Evolutionary conservation across 148 eudicot genomes (phyloP).

Genomic region (Chenopodium formosanum): DNA sequence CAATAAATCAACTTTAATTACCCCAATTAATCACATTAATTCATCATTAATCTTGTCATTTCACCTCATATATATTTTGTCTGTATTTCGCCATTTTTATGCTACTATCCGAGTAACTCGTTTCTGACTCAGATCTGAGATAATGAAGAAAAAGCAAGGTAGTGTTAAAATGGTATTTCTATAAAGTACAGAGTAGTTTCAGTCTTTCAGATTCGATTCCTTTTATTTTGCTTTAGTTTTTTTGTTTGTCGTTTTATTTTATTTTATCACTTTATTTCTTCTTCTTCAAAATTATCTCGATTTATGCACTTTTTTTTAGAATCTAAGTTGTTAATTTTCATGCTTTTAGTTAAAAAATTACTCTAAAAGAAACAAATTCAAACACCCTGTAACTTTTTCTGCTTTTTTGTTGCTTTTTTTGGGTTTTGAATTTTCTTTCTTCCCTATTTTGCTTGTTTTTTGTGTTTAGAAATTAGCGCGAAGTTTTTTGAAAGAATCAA

Average conservation of each 20-base stretch:
- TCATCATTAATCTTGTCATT: not conserved
- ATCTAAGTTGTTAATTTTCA: not conserved
- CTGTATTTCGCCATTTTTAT: constrained; percentile 22
- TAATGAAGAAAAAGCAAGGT: not conserved
- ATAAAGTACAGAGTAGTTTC: constrained; percentile 1
- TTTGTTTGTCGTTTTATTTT: not conserved
- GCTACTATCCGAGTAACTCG: not conserved
- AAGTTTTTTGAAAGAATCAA: constrained; percentile 11
- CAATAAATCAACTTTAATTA: not conserved
- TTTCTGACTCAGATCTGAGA: constrained; percentile 24
- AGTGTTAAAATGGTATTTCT: constrained; percentile 4
- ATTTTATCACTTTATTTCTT: not conserved
- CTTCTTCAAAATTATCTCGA: constrained; percentile 16
- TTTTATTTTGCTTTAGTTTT: constrained; percentile 10
- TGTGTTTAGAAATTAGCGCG: constrained; percentile 19
- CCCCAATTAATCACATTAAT: constrained; percentile 5
- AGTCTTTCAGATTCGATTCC: constrained; percentile 26
- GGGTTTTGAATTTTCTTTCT: too few relatives aligned
- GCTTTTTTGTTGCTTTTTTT: constrained; percentile 1
- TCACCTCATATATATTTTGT: not conserved
- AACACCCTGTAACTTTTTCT: constrained; percentile 17
- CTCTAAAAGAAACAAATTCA: constrained; percentile 7
- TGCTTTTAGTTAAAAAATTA: not conserved
- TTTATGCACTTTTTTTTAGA: constrained; percentile 18
- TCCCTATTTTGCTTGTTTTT: too few relatives aligned